These are phyloP conservation scores for Roridomyces roridus DNA, from an alignment of 768 basidiomycete species.

Conservation along the genomic window DNA sequence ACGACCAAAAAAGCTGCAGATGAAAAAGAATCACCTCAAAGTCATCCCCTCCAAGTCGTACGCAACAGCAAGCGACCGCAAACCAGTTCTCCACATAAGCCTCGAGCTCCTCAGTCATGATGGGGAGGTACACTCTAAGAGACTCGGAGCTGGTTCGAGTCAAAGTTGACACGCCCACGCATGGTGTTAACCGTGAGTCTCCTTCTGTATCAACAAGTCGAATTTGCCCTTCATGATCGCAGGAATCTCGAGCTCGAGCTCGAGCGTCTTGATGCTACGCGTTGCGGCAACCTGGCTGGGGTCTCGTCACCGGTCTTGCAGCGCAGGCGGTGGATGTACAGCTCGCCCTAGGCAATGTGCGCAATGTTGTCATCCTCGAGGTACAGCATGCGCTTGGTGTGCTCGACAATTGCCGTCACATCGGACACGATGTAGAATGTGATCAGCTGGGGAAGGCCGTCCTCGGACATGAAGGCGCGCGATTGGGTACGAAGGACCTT, in stretches of 20 bases:
- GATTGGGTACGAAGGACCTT: conserved; percentile 95
- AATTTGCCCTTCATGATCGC: conserved; percentile 99
- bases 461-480: conserved; percentile 97
- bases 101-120: too few species aligned
- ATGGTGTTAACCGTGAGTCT: conserved; percentile 99
- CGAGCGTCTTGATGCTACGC: conserved; percentile 96
- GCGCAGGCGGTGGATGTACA: conserved; percentile 98
- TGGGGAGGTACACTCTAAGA: conserved; percentile 94
- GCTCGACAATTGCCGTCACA: conserved; percentile 94
- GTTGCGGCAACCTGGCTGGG: conserved; percentile 71
- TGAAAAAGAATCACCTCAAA: too few species aligned
- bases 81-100: too few species aligned
- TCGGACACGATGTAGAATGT: conserved; percentile 99
- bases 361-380: conserved; percentile 99
- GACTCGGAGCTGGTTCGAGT: conserved; percentile 87
- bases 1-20: too few species aligned
- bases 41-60: too few species aligned
- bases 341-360: conserved; percentile 94
- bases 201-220: conserved; percentile 99
- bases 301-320: conserved; percentile 76
- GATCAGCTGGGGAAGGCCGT: conserved; percentile 97
- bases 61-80: too few species aligned
- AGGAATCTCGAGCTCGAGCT: conserved; percentile 98
- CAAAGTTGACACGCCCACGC: conserved; percentile 99
- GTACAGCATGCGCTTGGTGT: conserved; percentile 98